Evolutionary conservation across 2,329 filamentous ascomycete species (phyloP).

Genomic region (Boeremia lycopersici): DNA sequence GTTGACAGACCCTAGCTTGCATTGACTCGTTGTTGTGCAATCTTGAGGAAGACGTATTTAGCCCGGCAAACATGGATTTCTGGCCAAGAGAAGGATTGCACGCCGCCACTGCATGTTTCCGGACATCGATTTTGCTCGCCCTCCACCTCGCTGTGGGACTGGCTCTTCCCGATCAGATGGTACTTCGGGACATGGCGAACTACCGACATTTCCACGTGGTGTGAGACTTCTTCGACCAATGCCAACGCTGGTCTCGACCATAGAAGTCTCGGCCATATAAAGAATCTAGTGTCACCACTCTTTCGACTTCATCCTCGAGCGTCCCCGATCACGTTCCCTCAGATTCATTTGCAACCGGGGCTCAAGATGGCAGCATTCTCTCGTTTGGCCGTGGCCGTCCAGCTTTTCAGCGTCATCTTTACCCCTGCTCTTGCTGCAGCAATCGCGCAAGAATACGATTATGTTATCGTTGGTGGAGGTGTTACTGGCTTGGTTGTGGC

Average conservation of each 20-base stretch:
- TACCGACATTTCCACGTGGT: slow-evolving; percentile 22
- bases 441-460: slow-evolving; percentile 31
- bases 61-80: slow-evolving; percentile 1
- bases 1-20: slow-evolving; percentile 4
- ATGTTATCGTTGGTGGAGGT: slow-evolving; percentile 42
- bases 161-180: background rate
- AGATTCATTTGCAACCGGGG: slow-evolving; percentile 13
- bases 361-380: slow-evolving; percentile 34
- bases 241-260: slow-evolving; percentile 10
- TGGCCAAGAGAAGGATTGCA: slow-evolving; percentile 2
- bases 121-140: slow-evolving; percentile 5
- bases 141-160: slow-evolving; percentile 8
- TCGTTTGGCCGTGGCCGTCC: slow-evolving; percentile 33
- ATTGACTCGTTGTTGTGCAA: slow-evolving; percentile 12
- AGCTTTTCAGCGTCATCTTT: slow-evolving; percentile 30
- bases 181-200: slow-evolving; percentile 14
- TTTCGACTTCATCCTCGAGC: slow-evolving; percentile 3
- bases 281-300: slow-evolving; percentile 18
- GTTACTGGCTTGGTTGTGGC: slow-evolving; percentile 39
- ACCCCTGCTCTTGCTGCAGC: slow-evolving; percentile 23
- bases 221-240: slow-evolving; percentile 17
- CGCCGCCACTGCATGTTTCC: background rate
- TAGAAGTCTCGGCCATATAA: slow-evolving; percentile 32
- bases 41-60: slow-evolving; percentile 1
- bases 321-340: slow-evolving; percentile 23